phyloP scores from a whole-genome alignment of 2,329 filamentous ascomycete genomes.

The Exutisphaerella laricina region DNA sequence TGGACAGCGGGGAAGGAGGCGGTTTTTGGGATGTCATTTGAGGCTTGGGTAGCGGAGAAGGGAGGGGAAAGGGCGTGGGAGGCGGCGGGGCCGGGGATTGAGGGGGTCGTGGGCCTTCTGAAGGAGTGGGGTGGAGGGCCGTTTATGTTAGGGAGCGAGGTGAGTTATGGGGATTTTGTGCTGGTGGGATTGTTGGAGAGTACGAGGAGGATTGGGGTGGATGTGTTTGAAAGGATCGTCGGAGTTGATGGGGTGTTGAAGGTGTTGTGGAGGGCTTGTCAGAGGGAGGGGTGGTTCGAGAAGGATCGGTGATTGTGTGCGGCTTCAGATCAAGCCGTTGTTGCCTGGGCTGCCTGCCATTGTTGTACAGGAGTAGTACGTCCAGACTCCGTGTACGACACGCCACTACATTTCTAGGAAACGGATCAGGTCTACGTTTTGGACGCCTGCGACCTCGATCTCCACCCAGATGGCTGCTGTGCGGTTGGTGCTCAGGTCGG shows the following conservation, averaged over 20 bases:
- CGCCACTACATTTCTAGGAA: conserved; percentile 4
- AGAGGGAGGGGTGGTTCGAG: conserved; percentile 14
- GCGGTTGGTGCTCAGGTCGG: background rate
- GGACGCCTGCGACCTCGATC: background rate
- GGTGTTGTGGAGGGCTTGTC: conserved; percentile 19
- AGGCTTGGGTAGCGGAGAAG: conserved; percentile 27
- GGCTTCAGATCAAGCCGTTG: conserved; percentile 1
- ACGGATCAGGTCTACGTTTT: conserved; percentile 2
- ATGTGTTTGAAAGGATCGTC: conserved; percentile 14
- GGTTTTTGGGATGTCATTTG: conserved; percentile 18
- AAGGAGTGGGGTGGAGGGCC: conserved; percentile 21
- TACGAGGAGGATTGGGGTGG: conserved; percentile 17
- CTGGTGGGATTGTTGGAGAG: conserved; percentile 21
- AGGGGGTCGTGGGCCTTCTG: conserved; percentile 15
- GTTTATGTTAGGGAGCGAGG: conserved; percentile 22
- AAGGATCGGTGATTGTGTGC: conserved; percentile 17
- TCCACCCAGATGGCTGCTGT: conserved; percentile 2
- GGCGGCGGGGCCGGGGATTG: conserved; percentile 17
- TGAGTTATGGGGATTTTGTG: conserved; percentile 25
- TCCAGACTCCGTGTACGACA: background rate
- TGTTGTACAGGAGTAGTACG: conserved; percentile 3
- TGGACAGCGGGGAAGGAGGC: conserved; percentile 16
- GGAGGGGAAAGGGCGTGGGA: conserved; percentile 24
- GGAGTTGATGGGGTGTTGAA: conserved; percentile 7
- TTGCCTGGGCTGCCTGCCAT: background rate